These are phyloP conservation scores for Paraphaeosphaeria minitans DNA, from an alignment of 2,329 filamentous ascomycete genomes.

Conservation along the genomic window DNA sequence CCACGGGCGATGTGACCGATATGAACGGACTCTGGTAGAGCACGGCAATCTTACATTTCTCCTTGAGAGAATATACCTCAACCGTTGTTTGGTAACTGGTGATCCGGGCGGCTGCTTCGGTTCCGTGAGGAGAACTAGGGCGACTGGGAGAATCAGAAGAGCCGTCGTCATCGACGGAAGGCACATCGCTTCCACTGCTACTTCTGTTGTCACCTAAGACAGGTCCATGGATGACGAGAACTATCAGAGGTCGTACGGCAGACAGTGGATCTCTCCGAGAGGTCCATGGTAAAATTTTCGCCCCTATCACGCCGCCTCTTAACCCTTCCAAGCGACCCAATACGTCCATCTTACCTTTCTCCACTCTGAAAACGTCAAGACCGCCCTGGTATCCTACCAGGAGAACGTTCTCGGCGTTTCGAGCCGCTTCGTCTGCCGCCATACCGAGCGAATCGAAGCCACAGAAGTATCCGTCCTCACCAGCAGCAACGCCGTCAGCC, in stretches of 20 bases:
- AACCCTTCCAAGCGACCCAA: constrained; percentile 76
- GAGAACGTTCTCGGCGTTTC: constrained; percentile 65
- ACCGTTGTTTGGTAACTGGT: constrained; percentile 83
- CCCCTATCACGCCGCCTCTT: constrained; percentile 77
- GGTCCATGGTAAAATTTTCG: constrained; percentile 79
- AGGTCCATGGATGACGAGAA: constrained; percentile 79
- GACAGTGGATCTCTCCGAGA: constrained; percentile 58
- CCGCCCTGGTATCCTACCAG: constrained; percentile 81
- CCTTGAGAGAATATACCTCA: constrained; percentile 83
- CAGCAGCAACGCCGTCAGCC: constrained; percentile 62
- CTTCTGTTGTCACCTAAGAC: constrained; percentile 57
- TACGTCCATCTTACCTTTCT: constrained; percentile 72
- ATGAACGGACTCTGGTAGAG: constrained; percentile 73
- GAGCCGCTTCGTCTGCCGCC: constrained; percentile 52
- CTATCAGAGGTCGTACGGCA: constrained; percentile 73
- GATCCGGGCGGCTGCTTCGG: constrained; percentile 45
- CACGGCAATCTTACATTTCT: constrained; percentile 72
- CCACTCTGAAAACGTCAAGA: constrained; percentile 75
- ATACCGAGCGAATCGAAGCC: constrained; percentile 73
- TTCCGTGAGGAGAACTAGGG: constrained; percentile 37
- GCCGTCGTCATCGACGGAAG: constrained; percentile 45
- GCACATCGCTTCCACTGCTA: constrained; percentile 41
- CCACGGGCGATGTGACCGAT: constrained; percentile 60
- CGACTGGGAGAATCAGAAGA: constrained; percentile 44
- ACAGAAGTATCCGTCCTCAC: constrained; percentile 76